Percentiles rank a stretch among this genome's conserved stretches.
Evolutionary conservation across 345 rosid species (phyloP).

Genomic region (Lepidium sativum): DNA sequence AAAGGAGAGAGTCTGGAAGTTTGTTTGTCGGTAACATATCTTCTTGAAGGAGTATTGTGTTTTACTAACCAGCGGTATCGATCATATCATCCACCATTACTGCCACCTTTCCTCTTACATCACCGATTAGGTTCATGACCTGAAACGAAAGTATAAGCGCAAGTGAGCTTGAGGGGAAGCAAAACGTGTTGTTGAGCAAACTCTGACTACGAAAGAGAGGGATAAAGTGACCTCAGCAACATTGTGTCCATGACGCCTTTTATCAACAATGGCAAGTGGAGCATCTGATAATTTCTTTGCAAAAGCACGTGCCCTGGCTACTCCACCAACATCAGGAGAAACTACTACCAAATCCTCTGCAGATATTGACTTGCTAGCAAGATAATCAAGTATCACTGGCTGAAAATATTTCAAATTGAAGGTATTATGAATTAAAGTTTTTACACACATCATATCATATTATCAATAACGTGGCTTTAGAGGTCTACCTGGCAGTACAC

Average conservation of each 20-base stretch:
- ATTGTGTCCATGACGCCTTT: conserved; percentile 96
- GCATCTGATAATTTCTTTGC: conserved; percentile 93
- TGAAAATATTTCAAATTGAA: conserved; percentile 11
- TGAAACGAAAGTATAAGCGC: conserved; percentile 17
- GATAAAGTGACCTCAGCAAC: conserved; percentile 70
- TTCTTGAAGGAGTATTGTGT: neutral
- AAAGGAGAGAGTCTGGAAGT: neutral
- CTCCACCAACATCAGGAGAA: conserved; percentile 99
- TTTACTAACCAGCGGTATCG: conserved; percentile 88
- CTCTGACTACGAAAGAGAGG: conserved; percentile 1
- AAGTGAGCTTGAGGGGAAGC: neutral
- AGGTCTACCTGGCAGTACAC: conserved; percentile 71
- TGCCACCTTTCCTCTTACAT: conserved; percentile 93
- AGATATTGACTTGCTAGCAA: conserved; percentile 82
- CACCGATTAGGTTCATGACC: conserved; percentile 98
- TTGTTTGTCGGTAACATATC: neutral
- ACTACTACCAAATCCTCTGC: conserved; percentile 87
- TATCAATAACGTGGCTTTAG: neutral
- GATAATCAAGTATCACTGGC: conserved; percentile 98
- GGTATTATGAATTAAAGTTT: neutral
- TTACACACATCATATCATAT: neutral
- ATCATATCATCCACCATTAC: conserved; percentile 99
- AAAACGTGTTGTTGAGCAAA: neutral
- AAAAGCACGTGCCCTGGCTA: conserved; percentile 96
- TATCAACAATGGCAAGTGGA: conserved; percentile 95